A percentile compares a stretch with the other conserved stretches of the same genome.
phyloP scores from a whole-genome alignment of 192 early-diverging fungal species.

The Kappamyces sp. region DNA sequence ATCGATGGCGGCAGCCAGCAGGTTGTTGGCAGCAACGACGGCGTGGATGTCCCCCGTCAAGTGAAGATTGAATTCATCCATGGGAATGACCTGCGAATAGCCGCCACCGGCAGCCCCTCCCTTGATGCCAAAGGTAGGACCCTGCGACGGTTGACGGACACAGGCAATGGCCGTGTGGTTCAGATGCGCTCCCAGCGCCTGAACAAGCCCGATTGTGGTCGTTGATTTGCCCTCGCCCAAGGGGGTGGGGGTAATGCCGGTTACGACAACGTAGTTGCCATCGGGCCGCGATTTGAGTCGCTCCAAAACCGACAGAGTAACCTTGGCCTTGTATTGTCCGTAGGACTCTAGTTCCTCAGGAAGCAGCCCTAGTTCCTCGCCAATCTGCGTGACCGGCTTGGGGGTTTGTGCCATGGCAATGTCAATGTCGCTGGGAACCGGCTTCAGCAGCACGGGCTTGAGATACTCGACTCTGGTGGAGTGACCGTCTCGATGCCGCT shows the following conservation, averaged over 20 bases:
- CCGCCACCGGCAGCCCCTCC: conserved; percentile 97
- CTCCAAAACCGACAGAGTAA: conserved; percentile 73
- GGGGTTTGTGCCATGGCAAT: conserved; percentile 87
- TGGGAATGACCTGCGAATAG: conserved; percentile 98
- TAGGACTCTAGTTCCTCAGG: conserved; percentile 70
- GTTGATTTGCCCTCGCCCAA: conserved; percentile 99
- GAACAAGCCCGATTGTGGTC: conserved; percentile 87
- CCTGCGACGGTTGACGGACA: conserved; percentile 98
- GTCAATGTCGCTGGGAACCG: conserved; percentile 93
- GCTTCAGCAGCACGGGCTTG: conserved; percentile 57
- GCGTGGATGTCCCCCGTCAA: conserved; percentile 99
- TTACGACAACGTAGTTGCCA: conserved; percentile 91
- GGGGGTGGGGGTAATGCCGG: conserved; percentile 97
- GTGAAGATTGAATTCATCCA: conserved; percentile 99
- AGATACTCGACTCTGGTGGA: conserved; percentile 43
- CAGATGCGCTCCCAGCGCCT: conserved; percentile 92
- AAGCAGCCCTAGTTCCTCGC: conserved; percentile 76
- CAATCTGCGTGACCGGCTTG: conserved; percentile 72
- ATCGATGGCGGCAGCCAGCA: conserved; percentile 95
- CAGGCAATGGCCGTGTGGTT: conserved; percentile 85
- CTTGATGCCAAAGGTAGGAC: conserved; percentile 99
- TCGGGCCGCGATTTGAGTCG: conserved; percentile 72
- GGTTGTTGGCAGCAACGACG: conserved; percentile 94
- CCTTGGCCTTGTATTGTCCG: conserved; percentile 86
- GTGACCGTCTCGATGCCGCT: conserved; percentile 56